Percentiles rank a stretch among this genome's conserved stretches.
Conservation (phyloP, 2,329 filamentous ascomycete species). For the Cladosporium austrohemisphaericum region DNA sequence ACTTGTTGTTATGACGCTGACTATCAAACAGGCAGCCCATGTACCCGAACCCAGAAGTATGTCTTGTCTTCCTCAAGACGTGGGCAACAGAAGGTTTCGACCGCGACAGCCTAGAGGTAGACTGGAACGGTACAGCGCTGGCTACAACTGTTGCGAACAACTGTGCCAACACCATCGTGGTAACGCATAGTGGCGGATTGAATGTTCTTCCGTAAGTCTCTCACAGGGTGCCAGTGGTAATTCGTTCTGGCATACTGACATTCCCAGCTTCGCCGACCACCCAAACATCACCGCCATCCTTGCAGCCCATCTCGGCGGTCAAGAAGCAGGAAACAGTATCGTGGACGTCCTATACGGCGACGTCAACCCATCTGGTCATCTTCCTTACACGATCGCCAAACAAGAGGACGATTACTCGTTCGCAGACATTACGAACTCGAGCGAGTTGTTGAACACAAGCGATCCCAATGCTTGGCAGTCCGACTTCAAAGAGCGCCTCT, state of each 20-base stretch:
- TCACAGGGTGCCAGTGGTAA: no score
- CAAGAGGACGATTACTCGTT: constrained; percentile 33
- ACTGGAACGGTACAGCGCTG: constrained; percentile 41
- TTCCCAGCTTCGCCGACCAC: constrained; percentile 37
- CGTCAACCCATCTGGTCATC: constrained; percentile 37
- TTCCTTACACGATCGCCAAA: constrained; percentile 39
- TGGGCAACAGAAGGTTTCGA: constrained; percentile 47
- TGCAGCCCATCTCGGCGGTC: constrained; percentile 40
- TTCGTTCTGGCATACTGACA: no score
- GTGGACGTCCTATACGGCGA: constrained; percentile 39
- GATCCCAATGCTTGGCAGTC: constrained; percentile 43
- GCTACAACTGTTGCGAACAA: constrained; percentile 39
- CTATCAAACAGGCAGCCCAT: not conserved
- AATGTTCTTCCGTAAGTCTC: constrained; percentile 35
- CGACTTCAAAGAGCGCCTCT: constrained; percentile 50
- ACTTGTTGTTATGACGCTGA: not conserved
- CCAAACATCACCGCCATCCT: constrained; percentile 41
- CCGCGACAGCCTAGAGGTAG: constrained; percentile 41
- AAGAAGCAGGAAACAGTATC: constrained; percentile 40
- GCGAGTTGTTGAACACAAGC: constrained; percentile 29
- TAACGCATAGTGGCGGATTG: constrained; percentile 43
- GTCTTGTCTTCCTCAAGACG: constrained; percentile 58
- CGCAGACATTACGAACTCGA: constrained; percentile 36
- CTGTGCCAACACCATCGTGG: constrained; percentile 36
- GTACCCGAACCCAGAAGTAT: constrained; percentile 20